phyloP scores from a whole-genome alignment of 202 grass and related monocot species.

The Eragrostis tef region DNA sequence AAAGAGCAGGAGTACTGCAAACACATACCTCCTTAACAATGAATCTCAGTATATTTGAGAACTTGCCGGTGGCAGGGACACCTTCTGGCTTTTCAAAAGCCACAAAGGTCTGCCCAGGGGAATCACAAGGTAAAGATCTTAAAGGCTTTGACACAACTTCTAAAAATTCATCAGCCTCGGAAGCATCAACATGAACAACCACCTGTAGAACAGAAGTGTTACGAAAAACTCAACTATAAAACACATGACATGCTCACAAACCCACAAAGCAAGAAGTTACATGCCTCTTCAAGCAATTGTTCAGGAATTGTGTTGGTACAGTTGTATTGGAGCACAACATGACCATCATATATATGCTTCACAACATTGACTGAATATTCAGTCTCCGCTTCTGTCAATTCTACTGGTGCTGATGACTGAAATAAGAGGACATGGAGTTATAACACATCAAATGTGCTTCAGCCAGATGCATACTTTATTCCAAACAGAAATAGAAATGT shows the following conservation, averaged over 20 bases:
- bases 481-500: neutral
- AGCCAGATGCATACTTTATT: neutral
- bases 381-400: slow-evolving; percentile 96
- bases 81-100: slow-evolving; percentile 94
- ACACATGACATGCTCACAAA: slow-evolving; percentile 14
- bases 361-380: slow-evolving; percentile 97
- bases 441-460: slow-evolving; percentile 1
- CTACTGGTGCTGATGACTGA: slow-evolving; percentile 87
- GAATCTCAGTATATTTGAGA: slow-evolving; percentile 92
- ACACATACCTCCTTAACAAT: slow-evolving; percentile 90
- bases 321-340: slow-evolving; percentile 90
- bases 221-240: slow-evolving; percentile 30
- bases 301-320: slow-evolving; percentile 98
- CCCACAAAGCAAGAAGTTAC: slow-evolving; percentile 2
- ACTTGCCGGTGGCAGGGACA: slow-evolving; percentile 77
- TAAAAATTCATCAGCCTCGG: slow-evolving; percentile 90
- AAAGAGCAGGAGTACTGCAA: neutral
- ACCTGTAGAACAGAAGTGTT: slow-evolving; percentile 65
- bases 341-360: slow-evolving; percentile 88
- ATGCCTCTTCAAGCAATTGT: slow-evolving; percentile 91
- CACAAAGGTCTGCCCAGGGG: slow-evolving; percentile 88
- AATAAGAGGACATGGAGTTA: slow-evolving; percentile 34
- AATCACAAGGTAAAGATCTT: slow-evolving; percentile 80
- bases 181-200: slow-evolving; percentile 88
- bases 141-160: slow-evolving; percentile 77